Conservation (phyloP, 83 land plant species). For the Diphasiastrum complanatum region DNA sequence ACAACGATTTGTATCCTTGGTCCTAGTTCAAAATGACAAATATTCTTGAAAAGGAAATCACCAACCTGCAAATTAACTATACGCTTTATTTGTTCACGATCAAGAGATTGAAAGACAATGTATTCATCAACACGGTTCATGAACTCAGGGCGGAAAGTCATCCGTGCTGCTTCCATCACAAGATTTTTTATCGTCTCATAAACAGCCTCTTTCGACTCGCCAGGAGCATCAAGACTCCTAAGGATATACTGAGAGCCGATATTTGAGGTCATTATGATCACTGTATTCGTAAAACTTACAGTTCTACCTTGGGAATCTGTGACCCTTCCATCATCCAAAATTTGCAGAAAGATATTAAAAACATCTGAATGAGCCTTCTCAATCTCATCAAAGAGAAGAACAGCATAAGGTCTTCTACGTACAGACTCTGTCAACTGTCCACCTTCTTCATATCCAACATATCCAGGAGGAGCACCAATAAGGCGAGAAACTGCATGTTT, state of each 20-base stretch:
- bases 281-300: constrained; percentile 72
- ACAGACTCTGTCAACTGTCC: constrained; percentile 74
- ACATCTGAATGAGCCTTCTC: constrained; percentile 84
- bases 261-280: constrained; percentile 83
- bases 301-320: constrained; percentile 78
- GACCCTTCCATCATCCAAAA: constrained; percentile 83
- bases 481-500: constrained; percentile 71
- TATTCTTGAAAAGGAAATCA: background rate
- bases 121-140: constrained; percentile 87
- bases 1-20: too few relatives aligned
- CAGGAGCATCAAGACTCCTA: constrained; percentile 41
- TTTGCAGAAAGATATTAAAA: constrained; percentile 70
- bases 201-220: constrained; percentile 51
- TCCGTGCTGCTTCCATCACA: constrained; percentile 70
- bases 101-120: constrained; percentile 80
- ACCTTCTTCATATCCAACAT: constrained; percentile 87
- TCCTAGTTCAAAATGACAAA: background rate
- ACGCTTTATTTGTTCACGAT: constrained; percentile 46
- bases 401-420: constrained; percentile 72
- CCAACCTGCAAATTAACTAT: constrained; percentile 79
- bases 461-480: constrained; percentile 81
- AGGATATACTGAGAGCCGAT: constrained; percentile 70
- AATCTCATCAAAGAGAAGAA: constrained; percentile 81
- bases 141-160: constrained; percentile 80
- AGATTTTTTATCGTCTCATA: constrained; percentile 64